phyloP scores from a whole-genome alignment of 2,329 filamentous ascomycete species.

The Verticillium longisporum region DNA sequence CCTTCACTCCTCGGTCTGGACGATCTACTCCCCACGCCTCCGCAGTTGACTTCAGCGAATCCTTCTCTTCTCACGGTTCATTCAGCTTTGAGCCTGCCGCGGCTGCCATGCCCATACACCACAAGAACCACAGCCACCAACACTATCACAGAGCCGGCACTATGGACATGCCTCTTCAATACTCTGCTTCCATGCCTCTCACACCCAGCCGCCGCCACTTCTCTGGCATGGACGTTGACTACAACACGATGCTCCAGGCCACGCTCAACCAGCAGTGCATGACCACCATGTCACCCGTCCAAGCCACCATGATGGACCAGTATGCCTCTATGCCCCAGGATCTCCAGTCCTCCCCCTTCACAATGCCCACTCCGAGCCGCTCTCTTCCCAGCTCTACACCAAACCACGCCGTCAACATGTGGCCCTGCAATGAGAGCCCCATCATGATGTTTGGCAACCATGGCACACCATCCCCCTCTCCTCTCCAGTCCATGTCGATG shows the following conservation, averaged over 20 bases:
- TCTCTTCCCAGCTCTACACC: constrained; percentile 28
- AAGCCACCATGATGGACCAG: constrained; percentile 3
- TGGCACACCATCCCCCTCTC: constrained; percentile 20
- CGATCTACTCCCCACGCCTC: constrained; percentile 34
- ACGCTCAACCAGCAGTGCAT: constrained; percentile 11
- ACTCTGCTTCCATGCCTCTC: constrained; percentile 2
- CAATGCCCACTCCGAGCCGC: constrained; percentile 11
- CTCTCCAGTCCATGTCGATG: constrained; percentile 24
- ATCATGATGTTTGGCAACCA: constrained; percentile 27
- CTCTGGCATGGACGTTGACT: constrained; percentile 23
- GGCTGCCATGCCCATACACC: background rate
- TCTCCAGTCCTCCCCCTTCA: constrained; percentile 11
- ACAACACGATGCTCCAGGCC: constrained; percentile 29
- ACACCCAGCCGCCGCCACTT: constrained; percentile 9
- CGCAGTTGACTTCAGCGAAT: constrained; percentile 28
- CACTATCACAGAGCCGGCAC: background rate
- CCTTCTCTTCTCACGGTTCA: constrained; percentile 18
- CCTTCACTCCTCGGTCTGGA: constrained; percentile 37
- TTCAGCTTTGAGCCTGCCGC: constrained; percentile 16
- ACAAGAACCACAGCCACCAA: background rate
- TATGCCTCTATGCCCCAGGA: constrained; percentile 8
- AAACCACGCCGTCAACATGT: constrained; percentile 27
- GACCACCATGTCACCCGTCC: constrained; percentile 8
- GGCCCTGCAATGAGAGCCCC: constrained; percentile 32
- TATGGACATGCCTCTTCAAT: constrained; percentile 2